phyloP scores from a whole-genome alignment of 345 rosid genomes.

The Citrus mangshanensis region DNA sequence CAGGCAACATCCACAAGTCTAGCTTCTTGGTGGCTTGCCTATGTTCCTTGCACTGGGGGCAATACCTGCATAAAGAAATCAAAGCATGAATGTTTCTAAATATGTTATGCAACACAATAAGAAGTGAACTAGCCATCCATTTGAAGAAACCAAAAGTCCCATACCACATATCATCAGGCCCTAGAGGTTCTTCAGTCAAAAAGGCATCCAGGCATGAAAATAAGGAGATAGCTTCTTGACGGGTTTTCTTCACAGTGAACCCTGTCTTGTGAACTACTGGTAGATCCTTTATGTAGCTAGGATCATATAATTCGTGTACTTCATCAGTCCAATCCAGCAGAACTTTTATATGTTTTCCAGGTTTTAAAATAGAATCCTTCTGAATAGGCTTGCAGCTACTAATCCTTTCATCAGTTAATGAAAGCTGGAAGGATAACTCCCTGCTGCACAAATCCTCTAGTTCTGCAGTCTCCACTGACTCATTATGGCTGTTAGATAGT shows the following conservation, averaged over 20 bases:
- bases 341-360: slow-evolving; percentile 43
- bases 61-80: slow-evolving; percentile 55
- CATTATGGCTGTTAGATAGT: slow-evolving; percentile 36
- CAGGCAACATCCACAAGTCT: slow-evolving; percentile 90
- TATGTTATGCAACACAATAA: not conserved
- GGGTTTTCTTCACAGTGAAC: slow-evolving; percentile 64
- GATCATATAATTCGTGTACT: slow-evolving; percentile 60
- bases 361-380: slow-evolving; percentile 44
- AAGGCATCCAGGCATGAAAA: slow-evolving; percentile 96
- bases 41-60: slow-evolving; percentile 85
- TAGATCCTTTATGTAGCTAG: slow-evolving; percentile 66
- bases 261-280: slow-evolving; percentile 72
- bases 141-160: slow-evolving; percentile 2
- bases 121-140: not conserved
- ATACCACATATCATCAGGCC: slow-evolving; percentile 97
- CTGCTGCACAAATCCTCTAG: slow-evolving; percentile 30
- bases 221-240: slow-evolving; percentile 72
- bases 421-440: slow-evolving; percentile 45
- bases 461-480: slow-evolving; percentile 32
- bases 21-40: slow-evolving; percentile 92
- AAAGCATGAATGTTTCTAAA: slow-evolving; percentile 8
- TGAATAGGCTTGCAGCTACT: slow-evolving; percentile 39
- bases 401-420: slow-evolving; percentile 35
- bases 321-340: slow-evolving; percentile 69
- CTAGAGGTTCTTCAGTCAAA: slow-evolving; percentile 90